These are phyloP conservation scores for Primulina huaijiensis DNA, from an alignment of 257 asterid genomes.

Conservation along the genomic window DNA sequence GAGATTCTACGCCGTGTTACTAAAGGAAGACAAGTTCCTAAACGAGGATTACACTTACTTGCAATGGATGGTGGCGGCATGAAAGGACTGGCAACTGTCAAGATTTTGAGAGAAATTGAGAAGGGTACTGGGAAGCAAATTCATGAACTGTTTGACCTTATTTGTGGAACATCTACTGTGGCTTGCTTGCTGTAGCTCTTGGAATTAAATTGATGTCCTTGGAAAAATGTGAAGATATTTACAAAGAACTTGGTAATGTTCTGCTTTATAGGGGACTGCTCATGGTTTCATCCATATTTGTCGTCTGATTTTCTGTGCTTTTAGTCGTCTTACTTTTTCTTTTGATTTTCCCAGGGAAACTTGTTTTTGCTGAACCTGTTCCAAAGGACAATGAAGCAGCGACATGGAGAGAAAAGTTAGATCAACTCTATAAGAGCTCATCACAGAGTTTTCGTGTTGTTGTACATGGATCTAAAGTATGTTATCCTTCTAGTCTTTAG, in stretches of 20 bases:
- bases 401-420: constrained; percentile 97
- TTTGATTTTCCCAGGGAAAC: constrained; percentile 62
- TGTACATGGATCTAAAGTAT: constrained; percentile 94
- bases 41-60: constrained; percentile 88
- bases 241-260: constrained; percentile 86
- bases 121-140: constrained; percentile 93
- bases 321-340: constrained; percentile 18
- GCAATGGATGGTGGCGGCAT: constrained; percentile 99
- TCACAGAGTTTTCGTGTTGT: constrained; percentile 97
- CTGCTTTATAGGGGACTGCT: constrained; percentile 22
- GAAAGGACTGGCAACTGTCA: constrained; percentile 98
- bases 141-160: constrained; percentile 95
- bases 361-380: constrained; percentile 95
- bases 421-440: constrained; percentile 97
- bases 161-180: constrained; percentile 99
- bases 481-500: constrained; percentile 24
- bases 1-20: constrained; percentile 92
- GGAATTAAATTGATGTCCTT: constrained; percentile 88
- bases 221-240: constrained; percentile 94
- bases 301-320: constrained; percentile 20
- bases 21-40: constrained; percentile 77
- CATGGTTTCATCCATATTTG: constrained; percentile 12
- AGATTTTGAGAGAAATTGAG: constrained; percentile 87
- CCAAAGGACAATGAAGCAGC: constrained; percentile 99
- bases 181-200: constrained; percentile 99